phyloP scores from a whole-genome alignment of 148 eudicot genomes.

The Salicornia ramosissima region DNA sequence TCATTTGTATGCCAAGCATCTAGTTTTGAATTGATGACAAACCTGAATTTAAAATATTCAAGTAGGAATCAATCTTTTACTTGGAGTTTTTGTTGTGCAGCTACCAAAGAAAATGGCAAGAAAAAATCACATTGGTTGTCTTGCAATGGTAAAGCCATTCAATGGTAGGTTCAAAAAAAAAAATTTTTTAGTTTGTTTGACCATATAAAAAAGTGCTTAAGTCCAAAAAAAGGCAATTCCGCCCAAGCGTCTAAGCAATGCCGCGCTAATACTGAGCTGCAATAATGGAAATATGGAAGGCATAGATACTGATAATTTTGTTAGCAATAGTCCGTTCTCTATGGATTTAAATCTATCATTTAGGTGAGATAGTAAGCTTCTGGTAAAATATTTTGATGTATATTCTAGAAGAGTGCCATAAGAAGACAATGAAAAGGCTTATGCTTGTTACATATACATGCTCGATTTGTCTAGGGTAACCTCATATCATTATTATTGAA shows the following conservation, averaged over 20 bases:
- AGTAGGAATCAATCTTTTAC: slow-evolving; percentile 4
- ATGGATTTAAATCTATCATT: too few relatives aligned
- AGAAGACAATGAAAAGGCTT: neutral
- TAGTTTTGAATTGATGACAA: neutral
- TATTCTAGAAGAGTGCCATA: neutral
- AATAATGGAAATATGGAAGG: too few relatives aligned
- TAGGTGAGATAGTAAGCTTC: neutral
- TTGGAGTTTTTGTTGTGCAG: neutral
- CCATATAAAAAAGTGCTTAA: neutral
- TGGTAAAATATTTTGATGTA: neutral
- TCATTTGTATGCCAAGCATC: neutral
- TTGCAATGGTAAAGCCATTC: neutral
- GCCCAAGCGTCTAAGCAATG: too few relatives aligned
- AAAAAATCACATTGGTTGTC: neutral
- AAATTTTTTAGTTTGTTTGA: neutral
- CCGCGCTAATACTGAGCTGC: too few relatives aligned
- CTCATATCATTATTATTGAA: neutral
- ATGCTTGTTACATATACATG: neutral
- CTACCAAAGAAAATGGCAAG: neutral
- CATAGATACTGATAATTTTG: too few relatives aligned
- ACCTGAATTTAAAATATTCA: too few relatives aligned
- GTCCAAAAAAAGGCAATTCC: neutral
- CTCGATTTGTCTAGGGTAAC: neutral
- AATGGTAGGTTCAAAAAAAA: neutral
- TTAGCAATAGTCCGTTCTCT: too few relatives aligned